Conservation (phyloP, 768 basidiomycete species). For the Tylopilus rubrobrunneus region DNA sequence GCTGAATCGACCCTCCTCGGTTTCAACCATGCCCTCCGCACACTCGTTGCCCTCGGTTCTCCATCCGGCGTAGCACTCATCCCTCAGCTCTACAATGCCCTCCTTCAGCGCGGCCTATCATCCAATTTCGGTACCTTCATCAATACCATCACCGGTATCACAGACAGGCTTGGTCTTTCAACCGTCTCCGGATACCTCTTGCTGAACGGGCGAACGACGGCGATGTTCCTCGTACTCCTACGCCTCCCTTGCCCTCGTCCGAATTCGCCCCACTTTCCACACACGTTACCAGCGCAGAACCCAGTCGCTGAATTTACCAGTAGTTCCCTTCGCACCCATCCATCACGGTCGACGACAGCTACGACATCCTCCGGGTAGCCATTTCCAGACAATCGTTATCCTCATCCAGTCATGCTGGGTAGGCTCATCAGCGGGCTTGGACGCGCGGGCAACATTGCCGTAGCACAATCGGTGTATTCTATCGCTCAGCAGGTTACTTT, state of each 20-base stretch:
- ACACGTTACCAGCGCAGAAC: slow-evolving; percentile 21
- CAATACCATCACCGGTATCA: slow-evolving; percentile 57
- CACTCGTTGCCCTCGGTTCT: slow-evolving; percentile 40
- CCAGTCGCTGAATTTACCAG: slow-evolving; percentile 32
- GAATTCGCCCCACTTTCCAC: slow-evolving; percentile 10
- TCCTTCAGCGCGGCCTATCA: slow-evolving; percentile 56
- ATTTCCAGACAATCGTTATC: slow-evolving; percentile 39
- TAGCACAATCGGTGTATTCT: slow-evolving; percentile 63
- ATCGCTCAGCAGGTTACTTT: slow-evolving; percentile 59
- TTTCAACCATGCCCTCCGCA: slow-evolving; percentile 58
- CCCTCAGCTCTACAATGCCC: slow-evolving; percentile 66
- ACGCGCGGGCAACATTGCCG: slow-evolving; percentile 53
- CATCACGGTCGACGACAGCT: slow-evolving; percentile 39
- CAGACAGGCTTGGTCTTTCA: slow-evolving; percentile 33
- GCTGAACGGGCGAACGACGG: slow-evolving; percentile 12
- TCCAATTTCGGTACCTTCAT: slow-evolving; percentile 66
- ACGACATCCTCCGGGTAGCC: slow-evolving; percentile 44
- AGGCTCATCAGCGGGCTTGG: slow-evolving; percentile 68
- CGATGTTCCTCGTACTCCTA: slow-evolving; percentile 4
- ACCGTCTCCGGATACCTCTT: slow-evolving; percentile 18
- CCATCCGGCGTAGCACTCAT: slow-evolving; percentile 51
- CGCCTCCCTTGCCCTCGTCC: slow-evolving; percentile 10
- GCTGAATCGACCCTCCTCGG: slow-evolving; percentile 41
- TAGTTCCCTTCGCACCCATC: slow-evolving; percentile 28
- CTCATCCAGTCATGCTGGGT: slow-evolving; percentile 50